A percentile compares a stretch with the other conserved stretches of the same genome.
These are phyloP conservation scores for Candolleomyces aberdarensis DNA, from an alignment of 768 basidiomycete species.

Conservation along the genomic window DNA sequence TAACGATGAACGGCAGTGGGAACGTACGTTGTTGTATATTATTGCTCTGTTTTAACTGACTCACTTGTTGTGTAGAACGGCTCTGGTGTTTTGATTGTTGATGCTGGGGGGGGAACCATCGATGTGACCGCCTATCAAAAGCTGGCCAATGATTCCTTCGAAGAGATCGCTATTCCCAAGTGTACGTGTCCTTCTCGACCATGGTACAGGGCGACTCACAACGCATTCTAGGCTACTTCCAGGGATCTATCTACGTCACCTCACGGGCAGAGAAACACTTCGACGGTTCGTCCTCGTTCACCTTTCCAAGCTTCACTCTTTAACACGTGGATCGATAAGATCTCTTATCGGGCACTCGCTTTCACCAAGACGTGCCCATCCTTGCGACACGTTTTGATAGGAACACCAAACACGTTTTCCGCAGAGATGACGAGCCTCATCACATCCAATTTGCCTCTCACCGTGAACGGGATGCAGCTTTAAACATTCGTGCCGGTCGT, in stretches of 20 bases:
- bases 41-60: background rate
- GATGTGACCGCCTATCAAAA: constrained; percentile 50
- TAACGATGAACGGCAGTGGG: constrained; percentile 30
- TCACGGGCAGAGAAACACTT: constrained; percentile 32
- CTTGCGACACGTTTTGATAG: constrained; percentile 41
- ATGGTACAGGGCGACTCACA: background rate
- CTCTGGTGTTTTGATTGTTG: constrained; percentile 48
- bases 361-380: constrained; percentile 30
- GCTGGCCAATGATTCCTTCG: constrained; percentile 16
- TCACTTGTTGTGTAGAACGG: constrained; percentile 25
- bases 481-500: constrained; percentile 39
- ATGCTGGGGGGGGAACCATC: constrained; percentile 59
- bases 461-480: constrained; percentile 31
- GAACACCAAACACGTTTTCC: constrained; percentile 40
- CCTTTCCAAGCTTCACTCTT: no score
- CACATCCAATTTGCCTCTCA: constrained; percentile 41
- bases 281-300: constrained; percentile 20
- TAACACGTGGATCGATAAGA: constrained; percentile 17
- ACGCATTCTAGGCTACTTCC: constrained; percentile 32
- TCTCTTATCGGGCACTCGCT: constrained; percentile 34
- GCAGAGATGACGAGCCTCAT: constrained; percentile 28
- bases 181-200: constrained; percentile 21
- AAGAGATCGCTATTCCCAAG: constrained; percentile 41
- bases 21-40: constrained; percentile 15
- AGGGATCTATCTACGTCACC: constrained; percentile 49